These are phyloP conservation scores for Penicillium sp. DNA, from an alignment of 2,329 filamentous ascomycete species.

Conservation along the genomic window DNA sequence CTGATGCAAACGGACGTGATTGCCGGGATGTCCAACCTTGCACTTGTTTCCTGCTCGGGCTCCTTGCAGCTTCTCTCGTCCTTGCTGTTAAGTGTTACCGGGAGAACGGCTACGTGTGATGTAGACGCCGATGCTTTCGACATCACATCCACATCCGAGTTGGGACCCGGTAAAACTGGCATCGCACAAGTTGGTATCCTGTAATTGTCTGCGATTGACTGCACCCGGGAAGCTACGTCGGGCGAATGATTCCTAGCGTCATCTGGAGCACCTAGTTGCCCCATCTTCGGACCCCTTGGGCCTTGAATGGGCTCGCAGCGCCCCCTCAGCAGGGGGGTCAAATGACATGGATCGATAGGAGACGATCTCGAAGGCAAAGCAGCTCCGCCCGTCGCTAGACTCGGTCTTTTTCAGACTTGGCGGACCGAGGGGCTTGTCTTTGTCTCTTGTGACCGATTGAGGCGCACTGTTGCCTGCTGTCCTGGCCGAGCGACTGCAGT, in stretches of 20 bases:
- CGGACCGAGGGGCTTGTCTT: not conserved
- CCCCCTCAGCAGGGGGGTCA: slow-evolving; percentile 2
- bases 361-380: slow-evolving; percentile 3
- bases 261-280: not conserved
- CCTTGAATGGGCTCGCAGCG: not conserved
- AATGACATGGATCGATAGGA: slow-evolving; percentile 1
- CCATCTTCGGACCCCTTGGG: not conserved
- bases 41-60: slow-evolving; percentile 17
- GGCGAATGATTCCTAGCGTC: not conserved
- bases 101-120: not conserved
- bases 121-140: not conserved
- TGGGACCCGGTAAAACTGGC: not conserved
- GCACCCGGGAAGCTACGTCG: not conserved
- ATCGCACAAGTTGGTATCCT: not conserved
- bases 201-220: not conserved
- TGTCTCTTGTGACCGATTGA: not conserved
- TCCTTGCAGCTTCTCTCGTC: slow-evolving; percentile 29
- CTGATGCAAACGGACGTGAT: not conserved
- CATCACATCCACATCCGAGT: not conserved
- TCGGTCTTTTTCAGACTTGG: not conserved
- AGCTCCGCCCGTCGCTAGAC: slow-evolving; percentile 1
- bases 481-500: not conserved
- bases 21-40: slow-evolving; percentile 2
- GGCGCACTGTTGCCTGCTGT: not conserved
- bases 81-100: slow-evolving; percentile 18